These are phyloP conservation scores for Pilasporangium apinafurcum DNA, from an alignment of 352 stramenopile genomes.

Conservation along the genomic window DNA sequence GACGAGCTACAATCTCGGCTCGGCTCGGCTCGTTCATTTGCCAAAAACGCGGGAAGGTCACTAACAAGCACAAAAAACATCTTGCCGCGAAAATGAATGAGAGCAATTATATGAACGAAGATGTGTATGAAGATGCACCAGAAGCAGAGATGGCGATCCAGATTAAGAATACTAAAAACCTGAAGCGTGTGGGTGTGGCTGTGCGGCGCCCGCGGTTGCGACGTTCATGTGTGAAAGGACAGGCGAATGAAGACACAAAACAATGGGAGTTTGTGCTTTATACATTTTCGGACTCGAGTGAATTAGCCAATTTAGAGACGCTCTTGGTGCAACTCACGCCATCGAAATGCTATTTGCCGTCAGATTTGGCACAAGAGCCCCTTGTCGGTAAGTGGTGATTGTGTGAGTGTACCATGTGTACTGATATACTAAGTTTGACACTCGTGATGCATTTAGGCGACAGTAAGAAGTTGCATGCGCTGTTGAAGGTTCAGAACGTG, in stretches of 20 bases:
- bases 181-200: constrained; percentile 80
- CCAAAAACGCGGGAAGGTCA: too few species aligned
- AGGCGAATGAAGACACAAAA: constrained; percentile 71
- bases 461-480: constrained; percentile 75
- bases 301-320: constrained; percentile 79
- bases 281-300: constrained; percentile 79
- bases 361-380: constrained; percentile 51
- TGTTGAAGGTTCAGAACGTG: constrained; percentile 65
- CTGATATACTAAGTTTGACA: too few species aligned
- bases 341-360: constrained; percentile 62
- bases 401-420: not conserved
- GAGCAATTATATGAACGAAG: too few species aligned
- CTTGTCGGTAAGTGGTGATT: constrained; percentile 18
- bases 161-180: constrained; percentile 72
- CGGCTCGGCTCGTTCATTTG: too few species aligned
- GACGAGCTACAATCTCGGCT: too few species aligned
- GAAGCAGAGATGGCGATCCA: constrained; percentile 70
- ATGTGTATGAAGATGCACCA: constrained; percentile 37
- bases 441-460: too few species aligned
- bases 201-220: constrained; percentile 60
- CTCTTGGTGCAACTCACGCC: constrained; percentile 76
- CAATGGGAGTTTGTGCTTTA: constrained; percentile 79
- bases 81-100: too few species aligned
- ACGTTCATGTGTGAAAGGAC: constrained; percentile 71
- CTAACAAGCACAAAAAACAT: too few species aligned